Percentiles rank a stretch among this genome's conserved stretches.
Evolutionary conservation across 1,284 basidiomycete genomes (phyloP).

Genomic region (Trametes hirsuta): DNA sequence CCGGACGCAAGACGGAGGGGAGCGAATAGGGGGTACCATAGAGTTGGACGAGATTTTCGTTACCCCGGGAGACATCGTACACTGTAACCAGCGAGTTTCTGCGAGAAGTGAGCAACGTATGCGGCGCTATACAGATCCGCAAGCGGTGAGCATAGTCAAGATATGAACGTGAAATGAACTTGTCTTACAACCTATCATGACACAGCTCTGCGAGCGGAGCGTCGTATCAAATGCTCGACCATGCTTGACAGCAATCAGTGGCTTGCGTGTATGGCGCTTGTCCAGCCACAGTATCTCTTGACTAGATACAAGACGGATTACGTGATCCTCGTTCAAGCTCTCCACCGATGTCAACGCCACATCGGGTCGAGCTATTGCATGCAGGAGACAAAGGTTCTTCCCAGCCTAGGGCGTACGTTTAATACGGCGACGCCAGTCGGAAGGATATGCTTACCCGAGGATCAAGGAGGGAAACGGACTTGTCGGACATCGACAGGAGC

Average conservation of each 20-base stretch:
- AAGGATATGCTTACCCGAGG: conserved; percentile 43
- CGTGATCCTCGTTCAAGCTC: conserved; percentile 42
- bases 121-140: conserved; percentile 33
- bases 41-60: conserved; percentile 46
- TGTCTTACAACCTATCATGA: conserved; percentile 41
- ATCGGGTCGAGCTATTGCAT: conserved; percentile 36
- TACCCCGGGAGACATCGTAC: conserved; percentile 57
- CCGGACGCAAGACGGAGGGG: conserved; percentile 34
- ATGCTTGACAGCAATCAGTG: conserved; percentile 65
- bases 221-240: conserved; percentile 61
- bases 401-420: conserved; percentile 27
- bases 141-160: neutral
- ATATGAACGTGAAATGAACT: neutral
- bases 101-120: conserved; percentile 60
- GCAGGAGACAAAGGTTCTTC: conserved; percentile 35
- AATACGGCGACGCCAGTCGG: neutral
- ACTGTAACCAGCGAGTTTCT: conserved; percentile 60
- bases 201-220: conserved; percentile 47
- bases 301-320: conserved; percentile 60
- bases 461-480: conserved; percentile 44
- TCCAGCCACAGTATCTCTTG: conserved; percentile 70
- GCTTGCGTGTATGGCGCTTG: conserved; percentile 52
- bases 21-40: conserved; percentile 50
- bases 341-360: conserved; percentile 58
- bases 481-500: conserved; percentile 38